A percentile compares a stretch with the other conserved stretches of the same genome.
Conservation (phyloP, 1,284 basidiomycete species). For the Polyporus tsugae region DNA sequence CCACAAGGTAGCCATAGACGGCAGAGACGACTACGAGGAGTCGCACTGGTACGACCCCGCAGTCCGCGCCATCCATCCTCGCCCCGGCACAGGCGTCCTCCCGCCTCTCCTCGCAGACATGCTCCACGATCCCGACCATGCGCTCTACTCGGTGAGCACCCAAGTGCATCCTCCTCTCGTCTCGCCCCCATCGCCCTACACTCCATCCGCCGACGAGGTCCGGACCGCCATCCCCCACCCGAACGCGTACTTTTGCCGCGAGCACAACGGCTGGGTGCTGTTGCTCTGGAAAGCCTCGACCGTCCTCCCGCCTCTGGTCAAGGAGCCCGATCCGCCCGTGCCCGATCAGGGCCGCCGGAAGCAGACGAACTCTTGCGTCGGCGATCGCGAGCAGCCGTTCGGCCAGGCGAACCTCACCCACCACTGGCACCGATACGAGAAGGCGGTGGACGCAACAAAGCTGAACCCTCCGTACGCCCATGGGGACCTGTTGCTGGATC, state of each 20-base stretch:
- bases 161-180: conserved; percentile 41
- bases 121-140: conserved; percentile 75
- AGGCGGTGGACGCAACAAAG: conserved; percentile 68
- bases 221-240: conserved; percentile 77
- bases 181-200: conserved; percentile 38
- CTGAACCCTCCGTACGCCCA: conserved; percentile 69
- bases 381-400: conserved; percentile 54
- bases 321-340: conserved; percentile 51
- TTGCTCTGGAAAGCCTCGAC: conserved; percentile 71
- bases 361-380: conserved; percentile 58
- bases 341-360: conserved; percentile 64
- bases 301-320: conserved; percentile 64
- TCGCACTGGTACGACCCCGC: conserved; percentile 70
- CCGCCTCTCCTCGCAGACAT: conserved; percentile 69
- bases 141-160: conserved; percentile 67
- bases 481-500: conserved; percentile 72
- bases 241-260: conserved; percentile 80
- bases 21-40: conserved; percentile 65
- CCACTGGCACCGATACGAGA: conserved; percentile 79
- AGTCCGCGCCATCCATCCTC: conserved; percentile 48
- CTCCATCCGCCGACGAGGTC: conserved; percentile 64
- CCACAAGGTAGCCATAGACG: conserved; percentile 57
- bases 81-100: conserved; percentile 74
- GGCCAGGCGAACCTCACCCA: conserved; percentile 70
- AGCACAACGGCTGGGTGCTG: conserved; percentile 82